Conservation (phyloP, 129 eudicot genomes). For the Arctium minus region DNA sequence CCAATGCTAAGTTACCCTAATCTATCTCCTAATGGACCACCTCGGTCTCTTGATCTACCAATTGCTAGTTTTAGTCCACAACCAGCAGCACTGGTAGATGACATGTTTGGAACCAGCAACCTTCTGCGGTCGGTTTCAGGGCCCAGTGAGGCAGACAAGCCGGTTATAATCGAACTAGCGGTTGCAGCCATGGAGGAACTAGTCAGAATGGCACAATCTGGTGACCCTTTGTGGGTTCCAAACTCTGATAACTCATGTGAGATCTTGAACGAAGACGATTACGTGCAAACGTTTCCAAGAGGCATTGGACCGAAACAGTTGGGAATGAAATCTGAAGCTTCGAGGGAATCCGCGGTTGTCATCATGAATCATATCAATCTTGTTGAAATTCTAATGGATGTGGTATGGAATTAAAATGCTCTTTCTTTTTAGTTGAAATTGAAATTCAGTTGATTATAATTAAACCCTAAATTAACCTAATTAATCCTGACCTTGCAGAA, state of each 20-base stretch:
- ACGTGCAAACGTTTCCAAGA: slow-evolving; percentile 43
- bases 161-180: slow-evolving; percentile 56
- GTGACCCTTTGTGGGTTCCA: slow-evolving; percentile 56
- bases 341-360: slow-evolving; percentile 47
- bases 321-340: slow-evolving; percentile 49
- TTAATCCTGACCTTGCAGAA: slow-evolving; percentile 27
- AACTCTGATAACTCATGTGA: slow-evolving; percentile 26
- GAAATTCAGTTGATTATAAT: background rate
- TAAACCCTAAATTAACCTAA: background rate
- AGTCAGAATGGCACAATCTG: slow-evolving; percentile 39
- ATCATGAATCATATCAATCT: slow-evolving; percentile 55
- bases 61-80: slow-evolving; percentile 37
- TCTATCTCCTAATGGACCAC: slow-evolving; percentile 30
- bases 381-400: slow-evolving; percentile 67
- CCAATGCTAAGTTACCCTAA: slow-evolving; percentile 39
- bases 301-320: slow-evolving; percentile 35
- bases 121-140: slow-evolving; percentile 35
- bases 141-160: slow-evolving; percentile 50
- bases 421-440: background rate
- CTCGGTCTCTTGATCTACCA: slow-evolving; percentile 31
- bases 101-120: slow-evolving; percentile 38
- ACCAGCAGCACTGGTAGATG: slow-evolving; percentile 31
- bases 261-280: slow-evolving; percentile 44
- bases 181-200: slow-evolving; percentile 72
- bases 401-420: slow-evolving; percentile 24